Evolutionary conservation across 257 asterid species (phyloP).

Genomic region (Thymus quinquecostatus): DNA sequence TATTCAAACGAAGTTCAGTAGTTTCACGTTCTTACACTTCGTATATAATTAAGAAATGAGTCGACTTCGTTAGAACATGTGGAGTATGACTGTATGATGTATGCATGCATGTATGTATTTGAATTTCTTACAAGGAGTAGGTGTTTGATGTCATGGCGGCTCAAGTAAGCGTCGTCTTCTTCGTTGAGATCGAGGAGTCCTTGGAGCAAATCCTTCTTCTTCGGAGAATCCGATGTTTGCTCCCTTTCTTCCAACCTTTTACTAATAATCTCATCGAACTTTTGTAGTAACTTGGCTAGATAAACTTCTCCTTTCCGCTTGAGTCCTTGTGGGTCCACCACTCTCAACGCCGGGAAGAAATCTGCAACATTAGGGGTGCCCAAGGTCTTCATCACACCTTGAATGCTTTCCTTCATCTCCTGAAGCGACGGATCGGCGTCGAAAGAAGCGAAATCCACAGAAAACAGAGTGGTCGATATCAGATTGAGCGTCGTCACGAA

Average conservation of each 20-base stretch:
- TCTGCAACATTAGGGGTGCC: conserved; percentile 24
- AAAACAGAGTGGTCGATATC: conserved; percentile 29
- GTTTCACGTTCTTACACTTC: no score
- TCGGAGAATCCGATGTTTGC: background rate
- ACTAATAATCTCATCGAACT: background rate
- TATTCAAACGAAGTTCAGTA: no score
- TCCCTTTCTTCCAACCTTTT: conserved; percentile 3
- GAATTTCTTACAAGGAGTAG: conserved; percentile 8
- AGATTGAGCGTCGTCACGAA: conserved; percentile 35
- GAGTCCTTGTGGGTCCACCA: conserved; percentile 32
- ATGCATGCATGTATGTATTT: no score
- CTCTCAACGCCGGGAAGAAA: conserved; percentile 19
- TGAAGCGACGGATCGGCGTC: conserved; percentile 20
- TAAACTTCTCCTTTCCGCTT: background rate
- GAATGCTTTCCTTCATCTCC: conserved; percentile 28
- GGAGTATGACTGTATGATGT: no score
- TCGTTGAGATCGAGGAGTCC: conserved; percentile 29
- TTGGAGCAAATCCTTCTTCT: conserved; percentile 32
- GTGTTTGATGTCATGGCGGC: conserved; percentile 16
- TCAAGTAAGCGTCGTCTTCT: conserved; percentile 11
- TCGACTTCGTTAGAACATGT: no score
- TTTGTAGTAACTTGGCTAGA: background rate
- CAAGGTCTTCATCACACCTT: background rate
- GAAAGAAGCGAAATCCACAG: conserved; percentile 25
- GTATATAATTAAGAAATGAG: no score